Base-by-base conservation (phyloP, 768 basidiomycete genomes). In the Termitomyces sp. region DNA sequence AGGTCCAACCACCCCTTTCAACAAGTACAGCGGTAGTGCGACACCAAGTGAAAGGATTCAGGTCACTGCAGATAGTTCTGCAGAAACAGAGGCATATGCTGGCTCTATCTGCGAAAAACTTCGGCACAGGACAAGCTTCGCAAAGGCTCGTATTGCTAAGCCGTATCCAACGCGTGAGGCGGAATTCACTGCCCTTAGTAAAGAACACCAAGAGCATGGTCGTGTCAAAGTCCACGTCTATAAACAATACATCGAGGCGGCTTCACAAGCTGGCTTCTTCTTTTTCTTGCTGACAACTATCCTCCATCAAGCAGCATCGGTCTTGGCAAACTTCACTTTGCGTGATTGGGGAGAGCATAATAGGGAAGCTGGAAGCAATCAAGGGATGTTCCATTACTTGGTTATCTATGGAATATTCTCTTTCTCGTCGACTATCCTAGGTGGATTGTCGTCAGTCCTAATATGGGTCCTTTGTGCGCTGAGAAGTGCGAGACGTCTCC, bases 321-420 rank as follows among this genome's bases (percentile, higher is more conserved):
- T 94, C 30, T 53, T 77, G 10, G 79, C 81, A 0, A 88, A 83
- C 26, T 69, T 84, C 32, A 82, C 87, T 44, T 72, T 96, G n/a
- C 81, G 90, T 38, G 74, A 77, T 47, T 96, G 91, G 93, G 85
- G 88, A 8, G 88, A 93, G 65, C 81, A 85, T 57, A 95, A 95
- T 59, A 75, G 77, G 4, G 73, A 77, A 60, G 69, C 66, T 1
- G 87, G 86, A 10, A 68, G 67, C 44, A 90, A 87, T 51, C 66
- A 71, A 1, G 82, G 83, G 45, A 78, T 88, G 70, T 62, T 70
- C 38, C 72, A 77, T 57, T 88, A 84, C 64, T 66, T 92, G 44
- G 53, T 86, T 40, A 70, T 82, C 15, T 90, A 90, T 66, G 90
- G 88, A 0, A 43, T 84, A 11, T 85, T 86, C 55, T 88, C 85